Base-by-base conservation (phyloP, 192 early-diverging fungal species). In the Geranomyces variabilis region DNA sequence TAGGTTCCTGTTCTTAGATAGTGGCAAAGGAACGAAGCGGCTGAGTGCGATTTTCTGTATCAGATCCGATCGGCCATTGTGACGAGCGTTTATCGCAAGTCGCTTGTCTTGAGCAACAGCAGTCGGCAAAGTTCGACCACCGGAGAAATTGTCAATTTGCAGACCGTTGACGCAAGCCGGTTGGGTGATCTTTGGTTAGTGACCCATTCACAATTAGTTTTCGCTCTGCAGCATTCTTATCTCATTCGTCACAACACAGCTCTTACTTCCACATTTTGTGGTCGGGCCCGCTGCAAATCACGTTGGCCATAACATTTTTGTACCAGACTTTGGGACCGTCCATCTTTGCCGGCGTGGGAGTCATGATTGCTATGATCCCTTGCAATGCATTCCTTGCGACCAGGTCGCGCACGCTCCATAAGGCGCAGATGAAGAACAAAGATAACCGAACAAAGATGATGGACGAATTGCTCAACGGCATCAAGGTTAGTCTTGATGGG, bases 391-490 rank as follows among this genome's bases (percentile, higher is more conserved):
- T 80, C 41, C 64, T 95, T 17, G 88, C 88, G 9, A 84, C 75
- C 14, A 80, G 67, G 28, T 89, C 91, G 78, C 86, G 91, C 24
- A 83, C 55, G 21, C 79, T 92, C 30, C 91, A 94, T 71, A 89
- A 89, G 70, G 72, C 68, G 24, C 94, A 94, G 75, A 97, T 97
- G 96, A 77, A 71, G 59, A 92, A 92, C 85, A 94, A 94, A 61
- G 93, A 94, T 69, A 49, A 56, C 12, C 79, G 92, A 31, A 90
- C 86, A 19, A 89, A 85, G 73, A 66, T 93, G 53, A 92, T 92
- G 84, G 77, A 96, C 76, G 96, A 98, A 80, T 73, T 93, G 13
- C 73, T 98, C 70, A 91, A 90, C 58, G 96, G 94, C 43, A 94
- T 96, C 69, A 92, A 92, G 43, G 66, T 41, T 41, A 41, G 36